Base-by-base conservation (phyloP, 108 stramenopile species). In the Nitzschia putrida region DNA sequence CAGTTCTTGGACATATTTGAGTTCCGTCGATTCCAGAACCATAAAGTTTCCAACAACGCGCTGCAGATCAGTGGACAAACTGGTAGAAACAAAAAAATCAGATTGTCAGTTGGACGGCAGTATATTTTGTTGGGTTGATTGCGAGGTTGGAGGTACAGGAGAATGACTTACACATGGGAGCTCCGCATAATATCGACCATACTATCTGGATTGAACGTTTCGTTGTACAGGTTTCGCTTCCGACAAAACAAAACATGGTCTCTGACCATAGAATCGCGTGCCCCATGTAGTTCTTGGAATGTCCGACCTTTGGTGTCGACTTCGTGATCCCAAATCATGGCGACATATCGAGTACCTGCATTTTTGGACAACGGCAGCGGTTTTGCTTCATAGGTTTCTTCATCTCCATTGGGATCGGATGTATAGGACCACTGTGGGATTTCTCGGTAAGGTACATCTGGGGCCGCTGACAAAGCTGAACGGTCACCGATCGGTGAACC, bases 161-260 rank as follows among this genome's bases (percentile, higher is more conserved):
- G 44, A 45, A 45, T 12, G 44, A 88, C 91, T 86, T 81, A 92
- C 88, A 93, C 57, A 52, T 81, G 89, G 54, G 86, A 75, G 85
- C 89, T 90, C 71, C 86, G 83, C 66, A 86, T 64, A 49, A 93
- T 73, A 81, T 93, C 92, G 38, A 88, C 92, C 85, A 87, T 90
- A 70, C 88, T 89, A 13, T 85, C 86, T 24, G 77, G 79, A 78
- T 93, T 90, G 65, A 90, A 90, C 16, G 86, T 88, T 44, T 93
- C 89, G 71, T 89, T 93, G 80, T 93, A 93, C 68, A 93, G 68
- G 78, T 93, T 93, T 25, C 83, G 59, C 72, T 89, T 90, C 41
- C 92, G 82, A 52, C 88, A 88, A 81, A 82, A 93, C 88, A 93
- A 85, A 61, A 93, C 89, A 75, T 93, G 92, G 66, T 89, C 88